Base-by-base conservation (phyloP, 1,139 yeast genomes). In the Kazachstania sp. region DNA sequence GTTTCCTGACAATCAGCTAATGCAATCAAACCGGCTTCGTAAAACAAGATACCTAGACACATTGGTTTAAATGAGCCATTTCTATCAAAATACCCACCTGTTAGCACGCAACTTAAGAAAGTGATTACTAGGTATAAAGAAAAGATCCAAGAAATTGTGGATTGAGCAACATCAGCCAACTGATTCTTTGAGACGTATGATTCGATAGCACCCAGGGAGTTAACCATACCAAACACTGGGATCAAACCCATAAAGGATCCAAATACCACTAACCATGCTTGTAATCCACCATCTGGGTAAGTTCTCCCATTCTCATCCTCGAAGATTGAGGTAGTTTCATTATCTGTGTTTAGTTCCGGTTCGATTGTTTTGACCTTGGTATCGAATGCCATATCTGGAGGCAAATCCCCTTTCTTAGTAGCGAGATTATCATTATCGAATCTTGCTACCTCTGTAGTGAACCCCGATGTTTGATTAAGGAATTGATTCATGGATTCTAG, bases 61-160 rank as follows among this genome's bases (percentile, higher is more conserved):
- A 78, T 64, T 8, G 80, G 72, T 26, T 58, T 57, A 13, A 66
- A 61, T 11, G 78, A 67, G 2, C 83, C 83, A 43, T 70, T 63
- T 50, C 72, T 64, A 54, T 78, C 83, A 53, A 78, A 78, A 45
- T 65, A 61, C 4, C 69, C 66, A 0, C 92, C 90, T 36, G 82
- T 74, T 32, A 81, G 61, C 26, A 82, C 75, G 3, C 79, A 77
- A 11, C 81, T 77, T 45, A 79, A 69, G 59, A 78, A 80, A 56
- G 79, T 70, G 23, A 81, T 68, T 16, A 81, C 79, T 34, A 81
- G 59, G 56, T 75, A 81, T 16, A 83, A 66, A 3, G 88, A 79
- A 59, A 83, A 82, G 46, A 84, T 78, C 92, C 90, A 83, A 4
- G 87, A 79, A 0, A 79, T 72, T 6, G 73, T 71, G 1, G 83